Base-by-base conservation (phyloP, 345 rosid genomes). In the Schrenkiella parvula region DNA sequence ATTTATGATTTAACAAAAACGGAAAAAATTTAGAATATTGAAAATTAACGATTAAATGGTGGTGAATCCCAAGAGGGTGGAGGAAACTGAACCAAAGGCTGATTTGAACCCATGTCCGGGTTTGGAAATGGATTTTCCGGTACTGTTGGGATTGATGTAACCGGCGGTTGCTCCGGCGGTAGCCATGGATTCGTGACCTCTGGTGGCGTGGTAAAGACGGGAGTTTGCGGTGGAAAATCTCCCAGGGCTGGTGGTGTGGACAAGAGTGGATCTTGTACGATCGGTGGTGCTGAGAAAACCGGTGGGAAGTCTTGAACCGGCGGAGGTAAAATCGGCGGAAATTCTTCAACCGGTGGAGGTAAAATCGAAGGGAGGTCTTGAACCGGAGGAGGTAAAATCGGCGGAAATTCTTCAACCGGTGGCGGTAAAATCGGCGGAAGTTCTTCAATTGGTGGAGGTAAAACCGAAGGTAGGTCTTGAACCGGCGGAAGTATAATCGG, bases 21-120 rank as follows among this genome's bases (percentile, higher is more conserved):
- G n/a, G 22, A 53, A 58, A 12, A 68, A 43, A 15, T 58, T 29
- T 2, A 75, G 44, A 60, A 22, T 17, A 28, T 12, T 31, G 18
- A 51, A 64, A 31, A 61, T 41, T 46, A 76, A 55, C 64, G 75
- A 26, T 76, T 54, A 69, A 69, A 63, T 8, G 75, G 79, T 28
- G 79, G 79, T 18, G 79, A 55, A 47, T 70, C 79, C 79, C 75
- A 76, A 2, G 75, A 35, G 4, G 79, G 75, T 10, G 75, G 15
- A 46, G 79, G 75, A 22, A 76, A 47, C 53, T 76, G 71, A 54
- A 62, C 66, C 31, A 61, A 18, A 25, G 79, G 79, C 2, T 67
- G 74, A 61, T 61, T 61, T 2, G 63, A 76, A 44, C 75, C 79
- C n/a, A 32, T 31, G 34, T 70, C 75, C 12, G 79, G 79, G 44